phyloP scores from a whole-genome alignment of 139 green algal species.

The Coccomyxa sp. region DNA sequence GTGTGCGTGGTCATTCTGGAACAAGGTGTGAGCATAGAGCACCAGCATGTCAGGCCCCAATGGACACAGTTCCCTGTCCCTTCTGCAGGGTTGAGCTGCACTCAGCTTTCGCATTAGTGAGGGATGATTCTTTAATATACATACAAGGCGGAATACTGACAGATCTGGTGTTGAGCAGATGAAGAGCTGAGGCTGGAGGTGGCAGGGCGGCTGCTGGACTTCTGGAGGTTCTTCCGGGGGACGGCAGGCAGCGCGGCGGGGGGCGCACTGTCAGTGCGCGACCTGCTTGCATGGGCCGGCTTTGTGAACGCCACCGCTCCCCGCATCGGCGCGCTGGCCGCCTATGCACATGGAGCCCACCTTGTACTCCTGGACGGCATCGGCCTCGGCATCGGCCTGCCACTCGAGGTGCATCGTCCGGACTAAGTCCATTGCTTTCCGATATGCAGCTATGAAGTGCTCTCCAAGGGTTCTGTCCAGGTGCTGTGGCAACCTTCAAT shows the following conservation, averaged over 20 bases:
- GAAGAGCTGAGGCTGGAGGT: constrained; percentile 11
- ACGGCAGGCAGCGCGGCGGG: constrained; percentile 37
- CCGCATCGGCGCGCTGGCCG: constrained; percentile 45
- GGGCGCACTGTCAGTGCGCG: constrained; percentile 72
- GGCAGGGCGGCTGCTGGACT: constrained; percentile 59
- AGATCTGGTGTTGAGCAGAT: neutral
- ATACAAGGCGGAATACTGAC: too few relatives aligned
- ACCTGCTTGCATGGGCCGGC: constrained; percentile 85
- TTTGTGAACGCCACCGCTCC: constrained; percentile 72
- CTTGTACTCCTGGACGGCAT: constrained; percentile 92
- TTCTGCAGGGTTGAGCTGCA: too few relatives aligned
- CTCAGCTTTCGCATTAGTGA: too few relatives aligned
- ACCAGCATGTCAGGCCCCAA: too few relatives aligned
- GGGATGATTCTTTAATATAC: too few relatives aligned
- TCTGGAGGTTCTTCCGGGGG: constrained; percentile 73
- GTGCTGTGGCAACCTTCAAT: neutral
- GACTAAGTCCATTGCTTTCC: neutral
- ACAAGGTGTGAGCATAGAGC: too few relatives aligned
- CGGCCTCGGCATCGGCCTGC: constrained; percentile 73
- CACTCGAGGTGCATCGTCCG: constrained; percentile 20
- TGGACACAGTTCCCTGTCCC: too few relatives aligned
- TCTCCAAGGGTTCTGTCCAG: too few relatives aligned
- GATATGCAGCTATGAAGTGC: neutral
- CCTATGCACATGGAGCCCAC: constrained; percentile 86
- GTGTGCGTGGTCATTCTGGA: too few relatives aligned